Percentiles rank a stretch among this genome's conserved stretches.
phyloP scores from a whole-genome alignment of 2,329 filamentous ascomycete species.

The Erysiphe pulchra region DNA sequence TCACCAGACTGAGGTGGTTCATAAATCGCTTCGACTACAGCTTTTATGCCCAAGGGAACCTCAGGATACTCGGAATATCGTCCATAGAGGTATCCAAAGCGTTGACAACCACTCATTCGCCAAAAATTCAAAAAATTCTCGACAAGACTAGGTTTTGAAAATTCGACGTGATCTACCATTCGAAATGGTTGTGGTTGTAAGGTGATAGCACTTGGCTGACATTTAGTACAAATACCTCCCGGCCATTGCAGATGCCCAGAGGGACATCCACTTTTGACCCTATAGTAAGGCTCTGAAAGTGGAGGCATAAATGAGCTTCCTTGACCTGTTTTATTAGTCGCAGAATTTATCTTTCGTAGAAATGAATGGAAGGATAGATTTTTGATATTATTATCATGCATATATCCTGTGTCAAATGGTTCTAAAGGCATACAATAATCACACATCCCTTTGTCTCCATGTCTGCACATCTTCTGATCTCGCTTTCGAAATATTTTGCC shows the following conservation, averaged over 20 bases:
- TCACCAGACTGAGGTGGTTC: constrained; percentile 84
- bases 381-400: constrained; percentile 94
- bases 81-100: constrained; percentile 77
- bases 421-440: constrained; percentile 97
- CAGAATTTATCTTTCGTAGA: constrained; percentile 79
- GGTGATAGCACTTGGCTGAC: constrained; percentile 89
- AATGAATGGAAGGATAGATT: constrained; percentile 92
- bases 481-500: constrained; percentile 62
- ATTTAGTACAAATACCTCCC: constrained; percentile 93
- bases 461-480: constrained; percentile 73
- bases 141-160: constrained; percentile 60
- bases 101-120: constrained; percentile 61
- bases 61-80: constrained; percentile 75
- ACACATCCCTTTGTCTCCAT: constrained; percentile 95
- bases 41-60: constrained; percentile 82
- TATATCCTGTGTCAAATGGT: constrained; percentile 70
- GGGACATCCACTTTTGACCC: constrained; percentile 70
- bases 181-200: constrained; percentile 81
- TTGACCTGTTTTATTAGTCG: constrained; percentile 86
- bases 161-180: constrained; percentile 97
- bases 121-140: constrained; percentile 82
- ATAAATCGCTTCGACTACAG: constrained; percentile 89
- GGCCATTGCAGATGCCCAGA: constrained; percentile 86
- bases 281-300: constrained; percentile 73
- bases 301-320: constrained; percentile 92